Evolutionary conservation across 495 filamentous ascomycete genomes (phyloP), one percentile per base, ranked within the genome.

Genomic region (Aspergillus ellipticus): DNA sequence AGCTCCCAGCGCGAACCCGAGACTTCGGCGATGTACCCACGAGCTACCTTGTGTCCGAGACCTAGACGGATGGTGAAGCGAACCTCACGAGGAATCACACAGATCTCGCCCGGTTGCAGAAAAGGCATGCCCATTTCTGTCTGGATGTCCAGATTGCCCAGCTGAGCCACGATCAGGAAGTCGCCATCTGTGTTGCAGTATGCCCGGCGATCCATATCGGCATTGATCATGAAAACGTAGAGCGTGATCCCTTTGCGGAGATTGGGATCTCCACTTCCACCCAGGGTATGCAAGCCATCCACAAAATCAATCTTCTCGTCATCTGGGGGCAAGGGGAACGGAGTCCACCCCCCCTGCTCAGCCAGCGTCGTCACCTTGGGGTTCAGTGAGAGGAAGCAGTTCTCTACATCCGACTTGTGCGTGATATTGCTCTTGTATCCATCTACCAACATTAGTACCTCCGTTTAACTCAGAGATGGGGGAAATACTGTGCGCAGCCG

Each of bases 181-280:
- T 76, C 73, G 4, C 73, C 73, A 16, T 76, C 73, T 3, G 66
- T 68, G 42, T 74, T 74, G 57, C 69, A 73, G 55, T 71, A 74
- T 13, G 73, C 73, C 9, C 64, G 56, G 31, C 57, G 58, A n/a
- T 69, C 60, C 70, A 73, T 73, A 56, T 59, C 61, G 1, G 65
- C 51, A 42, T 73, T 73, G 56, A 69, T 62, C 66, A 70, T 73
- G 62, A 65, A 73, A 26, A 73, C 67, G 37, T 69, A 69, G 2
- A 70, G 52, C 1, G 69, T 67, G 22, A 73, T 58, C 6, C 69
- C 69, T 47, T 73, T 67, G n/a, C 59, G 51, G n/a, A 73, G 60
- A 49, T 70, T 70, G 31, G 71, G 59, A 47, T 73, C 68, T 13
- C 73, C 73, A 49, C 67, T 72, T 17, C 73, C 73, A 4, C 69